Conservation (phyloP, 306 rosid species). For the Quillaja saponaria region DNA sequence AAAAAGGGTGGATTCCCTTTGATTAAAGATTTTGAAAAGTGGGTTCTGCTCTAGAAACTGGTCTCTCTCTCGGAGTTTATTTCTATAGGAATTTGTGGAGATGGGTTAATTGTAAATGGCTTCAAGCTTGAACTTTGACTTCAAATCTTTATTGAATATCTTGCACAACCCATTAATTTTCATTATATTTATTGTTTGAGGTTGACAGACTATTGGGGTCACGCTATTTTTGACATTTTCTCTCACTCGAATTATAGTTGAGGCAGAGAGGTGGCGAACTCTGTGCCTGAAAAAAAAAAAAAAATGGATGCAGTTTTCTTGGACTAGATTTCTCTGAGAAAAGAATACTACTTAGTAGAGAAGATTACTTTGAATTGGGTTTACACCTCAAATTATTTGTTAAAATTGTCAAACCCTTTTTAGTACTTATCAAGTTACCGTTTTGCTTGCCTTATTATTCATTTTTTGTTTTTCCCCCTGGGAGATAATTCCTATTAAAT, state of each 20-base stretch:
- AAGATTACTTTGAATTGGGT: background rate
- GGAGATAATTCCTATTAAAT: conserved; percentile 43
- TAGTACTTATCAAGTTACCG: conserved; percentile 26
- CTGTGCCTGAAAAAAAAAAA: conserved; percentile 9
- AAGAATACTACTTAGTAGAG: background rate
- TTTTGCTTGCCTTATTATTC: background rate
- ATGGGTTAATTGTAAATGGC: background rate
- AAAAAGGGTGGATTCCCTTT: too few species aligned
- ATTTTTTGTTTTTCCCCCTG: background rate
- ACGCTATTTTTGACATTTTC: conserved; percentile 17
- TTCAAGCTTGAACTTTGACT: conserved; percentile 11
- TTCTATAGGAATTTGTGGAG: background rate
- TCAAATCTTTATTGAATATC: background rate
- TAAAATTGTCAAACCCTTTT: conserved; percentile 25
- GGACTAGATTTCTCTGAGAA: background rate
- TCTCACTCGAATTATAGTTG: conserved; percentile 25
- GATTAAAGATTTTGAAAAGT: too few species aligned
- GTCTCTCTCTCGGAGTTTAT: background rate
- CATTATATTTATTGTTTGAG: conserved; percentile 19
- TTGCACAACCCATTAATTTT: background rate
- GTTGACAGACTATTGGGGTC: conserved; percentile 11
- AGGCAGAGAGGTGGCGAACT: conserved; percentile 19
- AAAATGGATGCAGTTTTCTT: background rate
- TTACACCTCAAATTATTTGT: conserved; percentile 6
- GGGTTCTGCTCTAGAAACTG: background rate